Conservation (phyloP, 1,284 basidiomycete genomes). For the Chalciporus sp. region DNA sequence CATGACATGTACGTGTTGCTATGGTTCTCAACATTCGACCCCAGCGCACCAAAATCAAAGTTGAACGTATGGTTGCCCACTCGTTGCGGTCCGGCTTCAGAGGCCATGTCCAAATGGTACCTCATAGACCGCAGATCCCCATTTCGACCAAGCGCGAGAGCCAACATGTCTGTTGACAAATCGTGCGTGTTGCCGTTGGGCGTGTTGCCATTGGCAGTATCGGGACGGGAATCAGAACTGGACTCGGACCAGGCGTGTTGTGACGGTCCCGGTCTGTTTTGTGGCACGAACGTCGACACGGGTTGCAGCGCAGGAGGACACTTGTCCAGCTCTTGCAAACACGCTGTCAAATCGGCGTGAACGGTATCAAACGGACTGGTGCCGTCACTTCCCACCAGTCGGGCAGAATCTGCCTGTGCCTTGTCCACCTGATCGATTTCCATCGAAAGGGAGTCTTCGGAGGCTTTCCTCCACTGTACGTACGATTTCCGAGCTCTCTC, state of each 20-base stretch:
- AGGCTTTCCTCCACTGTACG: constrained; percentile 36
- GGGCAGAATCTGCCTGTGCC: not conserved
- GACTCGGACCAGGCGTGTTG: constrained; percentile 12
- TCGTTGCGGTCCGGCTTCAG: constrained; percentile 29
- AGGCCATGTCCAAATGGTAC: constrained; percentile 20
- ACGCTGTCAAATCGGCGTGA: constrained; percentile 26
- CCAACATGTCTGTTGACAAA: constrained; percentile 35
- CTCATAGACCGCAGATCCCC: constrained; percentile 29
- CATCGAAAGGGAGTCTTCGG: constrained; percentile 22
- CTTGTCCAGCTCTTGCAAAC: constrained; percentile 28
- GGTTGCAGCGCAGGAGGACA: constrained; percentile 22
- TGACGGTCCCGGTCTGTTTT: constrained; percentile 8
- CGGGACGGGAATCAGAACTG: constrained; percentile 21
- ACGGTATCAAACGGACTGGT: constrained; percentile 21
- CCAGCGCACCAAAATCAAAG: constrained; percentile 36
- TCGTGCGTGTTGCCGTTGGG: constrained; percentile 26
- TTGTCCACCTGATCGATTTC: constrained; percentile 26
- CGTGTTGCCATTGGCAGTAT: constrained; percentile 9
- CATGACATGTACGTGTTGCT: constrained; percentile 39
- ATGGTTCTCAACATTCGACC: constrained; percentile 36
- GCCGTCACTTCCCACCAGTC: constrained; percentile 1
- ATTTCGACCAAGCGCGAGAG: constrained; percentile 30
- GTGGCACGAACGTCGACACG: constrained; percentile 29
- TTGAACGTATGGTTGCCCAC: constrained; percentile 39
- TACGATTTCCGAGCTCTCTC: constrained; percentile 47